Evolutionary conservation across 2,329 filamentous ascomycete genomes (phyloP).

Genomic region (Tolypocladium tundrense): DNA sequence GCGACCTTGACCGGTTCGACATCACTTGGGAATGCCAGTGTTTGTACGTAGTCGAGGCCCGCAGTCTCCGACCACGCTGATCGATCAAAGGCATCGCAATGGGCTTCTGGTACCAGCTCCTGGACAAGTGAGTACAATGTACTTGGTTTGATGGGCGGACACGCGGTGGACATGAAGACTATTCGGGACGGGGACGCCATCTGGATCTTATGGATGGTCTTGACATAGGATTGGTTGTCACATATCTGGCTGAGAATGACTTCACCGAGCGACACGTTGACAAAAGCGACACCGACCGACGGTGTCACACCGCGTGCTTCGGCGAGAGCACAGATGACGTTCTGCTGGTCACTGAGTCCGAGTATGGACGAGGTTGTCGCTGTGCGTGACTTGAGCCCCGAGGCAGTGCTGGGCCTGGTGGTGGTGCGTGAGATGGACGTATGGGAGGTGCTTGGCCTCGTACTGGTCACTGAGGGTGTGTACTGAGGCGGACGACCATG

Average conservation of each 20-base stretch:
- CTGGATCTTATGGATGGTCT: conserved; percentile 76
- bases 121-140: conserved; percentile 66
- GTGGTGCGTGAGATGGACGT: conserved; percentile 10
- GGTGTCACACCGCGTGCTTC: conserved; percentile 83
- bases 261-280: conserved; percentile 79
- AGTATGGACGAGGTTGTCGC: conserved; percentile 25
- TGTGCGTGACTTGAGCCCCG: conserved; percentile 34
- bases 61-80: conserved; percentile 73
- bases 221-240: conserved; percentile 85
- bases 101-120: conserved; percentile 32
- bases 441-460: conserved; percentile 9
- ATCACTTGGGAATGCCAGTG: conserved; percentile 71
- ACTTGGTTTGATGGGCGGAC: conserved; percentile 54
- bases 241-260: conserved; percentile 82
- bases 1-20: conserved; percentile 71
- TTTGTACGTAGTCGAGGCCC: conserved; percentile 68
- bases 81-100: conserved; percentile 50
- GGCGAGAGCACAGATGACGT: conserved; percentile 78
- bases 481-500: conserved; percentile 1
- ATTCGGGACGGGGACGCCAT: conserved; percentile 74
- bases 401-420: conserved; percentile 27
- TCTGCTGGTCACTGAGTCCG: conserved; percentile 45
- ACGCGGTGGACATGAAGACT: conserved; percentile 64
- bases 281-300: conserved; percentile 73
- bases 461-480: conserved; percentile 8